These are phyloP conservation scores for Eremothecium sinecaudum DNA, from an alignment of 1,139 yeast genomes.

Conservation along the genomic window DNA sequence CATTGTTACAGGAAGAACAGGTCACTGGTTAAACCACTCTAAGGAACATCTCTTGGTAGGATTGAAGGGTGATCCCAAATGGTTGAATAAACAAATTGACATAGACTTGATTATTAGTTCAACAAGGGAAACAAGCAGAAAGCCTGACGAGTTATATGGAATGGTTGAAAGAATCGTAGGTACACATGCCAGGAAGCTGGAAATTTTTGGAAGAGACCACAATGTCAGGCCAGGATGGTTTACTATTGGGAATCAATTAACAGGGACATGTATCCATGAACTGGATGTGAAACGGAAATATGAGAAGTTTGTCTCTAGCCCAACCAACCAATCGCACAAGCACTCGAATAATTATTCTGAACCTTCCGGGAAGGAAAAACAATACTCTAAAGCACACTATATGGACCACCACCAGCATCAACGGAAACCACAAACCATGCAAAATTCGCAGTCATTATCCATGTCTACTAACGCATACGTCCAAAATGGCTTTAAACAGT, in stretches of 20 bases:
- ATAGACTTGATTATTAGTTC: conserved; percentile 70
- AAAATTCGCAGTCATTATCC: too few relatives aligned
- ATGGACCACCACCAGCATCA: too few relatives aligned
- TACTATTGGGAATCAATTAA: conserved; percentile 76
- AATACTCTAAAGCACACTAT: too few relatives aligned
- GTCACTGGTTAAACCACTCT: conserved; percentile 94
- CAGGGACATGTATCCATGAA: conserved; percentile 51
- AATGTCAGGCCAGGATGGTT: conserved; percentile 87
- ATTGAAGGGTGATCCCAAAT: conserved; percentile 66
- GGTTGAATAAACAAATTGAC: conserved; percentile 61
- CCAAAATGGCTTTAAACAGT: too few relatives aligned
- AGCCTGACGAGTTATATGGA: conserved; percentile 85
- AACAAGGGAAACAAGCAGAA: conserved; percentile 80
- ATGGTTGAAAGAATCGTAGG: conserved; percentile 80
- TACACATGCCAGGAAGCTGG: conserved; percentile 62
- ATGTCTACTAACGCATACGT: too few relatives aligned
- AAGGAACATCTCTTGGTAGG: conserved; percentile 87
- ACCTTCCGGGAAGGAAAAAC: too few relatives aligned
- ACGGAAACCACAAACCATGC: too few relatives aligned
- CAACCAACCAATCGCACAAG: background rate
- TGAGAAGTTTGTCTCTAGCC: conserved; percentile 11
- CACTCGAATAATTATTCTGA: too few relatives aligned
- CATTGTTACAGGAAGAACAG: conserved; percentile 90
- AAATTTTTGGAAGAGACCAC: conserved; percentile 80
- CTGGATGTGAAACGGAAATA: conserved; percentile 38